Conservation (phyloP, 192 early-diverging fungal genomes). For the Podila epicladia region DNA sequence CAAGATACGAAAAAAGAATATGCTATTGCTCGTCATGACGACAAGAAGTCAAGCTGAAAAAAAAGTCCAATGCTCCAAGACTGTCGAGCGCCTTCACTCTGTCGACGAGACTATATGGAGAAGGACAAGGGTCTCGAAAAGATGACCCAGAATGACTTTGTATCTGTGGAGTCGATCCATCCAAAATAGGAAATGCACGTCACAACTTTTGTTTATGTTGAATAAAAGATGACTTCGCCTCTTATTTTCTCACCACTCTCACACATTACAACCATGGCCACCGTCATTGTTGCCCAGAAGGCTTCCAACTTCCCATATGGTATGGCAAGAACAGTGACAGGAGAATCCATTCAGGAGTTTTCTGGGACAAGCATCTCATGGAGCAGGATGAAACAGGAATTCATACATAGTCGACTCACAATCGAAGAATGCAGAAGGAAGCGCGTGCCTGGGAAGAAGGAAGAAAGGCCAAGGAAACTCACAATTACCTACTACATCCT, state of each 20-base stretch:
- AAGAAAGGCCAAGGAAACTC: no score
- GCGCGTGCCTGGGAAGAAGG: no score
- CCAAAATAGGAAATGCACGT: constrained; percentile 1
- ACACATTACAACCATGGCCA: constrained; percentile 49
- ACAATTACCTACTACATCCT: not conserved
- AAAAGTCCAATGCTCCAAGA: not conserved
- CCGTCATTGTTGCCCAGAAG: constrained; percentile 68
- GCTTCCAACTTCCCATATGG: constrained; percentile 62
- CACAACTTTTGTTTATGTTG: not conserved
- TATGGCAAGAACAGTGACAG: not conserved
- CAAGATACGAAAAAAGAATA: no score
- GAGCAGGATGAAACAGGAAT: no score
- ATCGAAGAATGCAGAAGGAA: no score
- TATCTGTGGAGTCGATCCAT: not conserved
- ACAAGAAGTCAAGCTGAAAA: not conserved
- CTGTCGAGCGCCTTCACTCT: no score
- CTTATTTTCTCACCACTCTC: not conserved
- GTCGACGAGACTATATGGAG: no score
- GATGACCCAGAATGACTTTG: not conserved
- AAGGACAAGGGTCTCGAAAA: not conserved
- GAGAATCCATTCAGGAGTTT: not conserved
- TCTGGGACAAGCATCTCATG: not conserved
- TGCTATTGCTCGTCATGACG: no score
- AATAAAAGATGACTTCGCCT: not conserved
- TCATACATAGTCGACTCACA: no score